Conservation (phyloP, 2,329 filamentous ascomycete species). For the Fusarium albidum region DNA sequence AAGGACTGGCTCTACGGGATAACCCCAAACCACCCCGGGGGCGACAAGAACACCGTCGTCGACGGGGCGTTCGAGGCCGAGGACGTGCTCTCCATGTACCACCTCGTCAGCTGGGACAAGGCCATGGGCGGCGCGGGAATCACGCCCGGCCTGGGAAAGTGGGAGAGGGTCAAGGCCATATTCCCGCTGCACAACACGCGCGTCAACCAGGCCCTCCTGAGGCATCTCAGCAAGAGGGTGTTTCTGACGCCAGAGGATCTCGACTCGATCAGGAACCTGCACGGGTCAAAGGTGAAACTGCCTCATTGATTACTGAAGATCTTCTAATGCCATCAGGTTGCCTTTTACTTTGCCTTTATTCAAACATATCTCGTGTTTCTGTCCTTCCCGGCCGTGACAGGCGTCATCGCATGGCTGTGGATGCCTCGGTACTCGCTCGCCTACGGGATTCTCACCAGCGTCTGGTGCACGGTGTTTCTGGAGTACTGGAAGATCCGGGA, state of each 20-base stretch:
- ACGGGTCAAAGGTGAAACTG: slow-evolving; percentile 66
- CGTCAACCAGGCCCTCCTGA: slow-evolving; percentile 64
- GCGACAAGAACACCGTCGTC: slow-evolving; percentile 61
- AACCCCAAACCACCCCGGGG: slow-evolving; percentile 67
- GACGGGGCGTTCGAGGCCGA: slow-evolving; percentile 67
- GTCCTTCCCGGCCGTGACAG: slow-evolving; percentile 72
- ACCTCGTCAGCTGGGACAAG: slow-evolving; percentile 68
- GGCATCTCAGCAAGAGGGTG: slow-evolving; percentile 62
- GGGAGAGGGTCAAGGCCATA: slow-evolving; percentile 67
- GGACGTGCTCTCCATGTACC: slow-evolving; percentile 74
- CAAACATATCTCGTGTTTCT: slow-evolving; percentile 79
- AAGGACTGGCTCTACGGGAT: slow-evolving; percentile 81
- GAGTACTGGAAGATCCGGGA: slow-evolving; percentile 85
- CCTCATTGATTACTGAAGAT: fast-evolving
- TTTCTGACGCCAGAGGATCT: slow-evolving; percentile 60
- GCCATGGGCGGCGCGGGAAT: slow-evolving; percentile 69
- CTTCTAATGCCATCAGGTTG: slow-evolving; percentile 56
- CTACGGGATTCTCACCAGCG: slow-evolving; percentile 71
- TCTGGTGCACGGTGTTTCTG: slow-evolving; percentile 78
- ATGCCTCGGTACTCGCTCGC: slow-evolving; percentile 74
- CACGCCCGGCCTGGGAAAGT: slow-evolving; percentile 64
- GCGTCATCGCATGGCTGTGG: slow-evolving; percentile 72
- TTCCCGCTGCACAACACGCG: slow-evolving; percentile 70
- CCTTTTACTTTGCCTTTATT: slow-evolving; percentile 85
- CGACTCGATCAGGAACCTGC: slow-evolving; percentile 67